Evolutionary conservation across 2,329 filamentous ascomycete genomes (phyloP), one percentile per base, ranked within the genome.

Genomic region (Fusarium anguioides): DNA sequence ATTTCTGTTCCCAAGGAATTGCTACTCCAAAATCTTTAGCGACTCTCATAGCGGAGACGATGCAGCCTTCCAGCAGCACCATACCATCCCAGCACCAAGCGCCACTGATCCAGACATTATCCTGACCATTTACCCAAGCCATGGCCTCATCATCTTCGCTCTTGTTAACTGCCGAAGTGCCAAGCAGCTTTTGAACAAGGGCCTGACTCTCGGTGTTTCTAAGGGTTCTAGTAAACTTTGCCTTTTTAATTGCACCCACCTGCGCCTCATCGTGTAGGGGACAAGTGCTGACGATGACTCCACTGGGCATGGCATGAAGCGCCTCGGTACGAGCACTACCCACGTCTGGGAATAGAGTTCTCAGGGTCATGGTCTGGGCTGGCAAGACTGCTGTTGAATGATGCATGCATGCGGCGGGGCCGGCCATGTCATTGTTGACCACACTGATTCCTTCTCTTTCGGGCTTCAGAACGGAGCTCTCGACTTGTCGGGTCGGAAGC

Each of bases 81-180:
- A 89, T 86, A 4, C 87, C 87, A 72, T 89, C 87, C 86, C 86
- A 89, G 66, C 86, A 89, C 87, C 86, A 89, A 0, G 85, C 84
- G 8, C 87, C 87, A 1, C 81, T 79, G 14, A 89, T 69, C 80
- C 82, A 89, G 0, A 89, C 82, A 37, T 82, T 80, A 9, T 81
- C 79, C 47, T 86, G 77, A 0, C 86, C 86, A 57, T 86, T 88
- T 9, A 74, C 78, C 85, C 86, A 88, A 6, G 36, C 24, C 8
- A 17, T 87, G 3, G 26, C 31, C 6, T 15, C 24, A 7, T 44
- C 49, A 7, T 59, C 49, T 0, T 60, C 50, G 11, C 9, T 29
- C 21, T 61, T 64, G 27, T 66, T 68, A 4, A 55, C 45, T 20
- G 24, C 17, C 27, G 54, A 23, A 26, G 53, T 48, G 53, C 70